phyloP scores from a whole-genome alignment of 2,329 filamentous ascomycete species.

The Curvularia sp. region DNA sequence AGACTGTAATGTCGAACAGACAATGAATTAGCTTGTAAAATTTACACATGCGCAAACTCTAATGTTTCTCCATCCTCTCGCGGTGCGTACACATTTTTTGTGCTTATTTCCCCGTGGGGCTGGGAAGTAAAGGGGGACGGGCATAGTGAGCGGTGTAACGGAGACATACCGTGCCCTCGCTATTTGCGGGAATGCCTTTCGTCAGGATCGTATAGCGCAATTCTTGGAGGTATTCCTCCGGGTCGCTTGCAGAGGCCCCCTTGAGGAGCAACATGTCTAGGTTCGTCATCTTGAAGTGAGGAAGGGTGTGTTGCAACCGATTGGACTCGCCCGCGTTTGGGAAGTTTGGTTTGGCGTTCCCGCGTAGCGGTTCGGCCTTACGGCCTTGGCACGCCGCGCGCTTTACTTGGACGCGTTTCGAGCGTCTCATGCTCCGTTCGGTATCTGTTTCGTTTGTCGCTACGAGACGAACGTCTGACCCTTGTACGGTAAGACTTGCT shows the following conservation, averaged over 20 bases:
- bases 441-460: not conserved
- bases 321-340: slow-evolving; percentile 7
- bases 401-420: not conserved
- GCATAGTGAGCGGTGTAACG: slow-evolving; percentile 2
- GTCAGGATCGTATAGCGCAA: slow-evolving; percentile 76
- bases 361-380: slow-evolving; percentile 4
- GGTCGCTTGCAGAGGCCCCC: slow-evolving; percentile 76
- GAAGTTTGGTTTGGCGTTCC: slow-evolving; percentile 11
- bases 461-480: not conserved
- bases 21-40: not conserved
- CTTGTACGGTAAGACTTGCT: not conserved
- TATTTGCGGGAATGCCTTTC: slow-evolving; percentile 77
- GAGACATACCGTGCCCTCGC: slow-evolving; percentile 75
- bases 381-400: slow-evolving; percentile 10
- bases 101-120: not conserved
- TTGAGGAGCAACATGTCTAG: slow-evolving; percentile 81
- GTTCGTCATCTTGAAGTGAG: slow-evolving; percentile 43
- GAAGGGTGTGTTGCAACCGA: slow-evolving; percentile 14
- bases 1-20: slow-evolving; percentile 64
- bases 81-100: not conserved
- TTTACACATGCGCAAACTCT: not conserved
- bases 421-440: slow-evolving; percentile 1
- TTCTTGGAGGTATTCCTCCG: slow-evolving; percentile 70
- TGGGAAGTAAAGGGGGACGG: not conserved
- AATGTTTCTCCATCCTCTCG: not conserved